These are phyloP conservation scores for Aegilops longissima DNA, from an alignment of 176 grass and related monocot genomes.

Conservation along the genomic window DNA sequence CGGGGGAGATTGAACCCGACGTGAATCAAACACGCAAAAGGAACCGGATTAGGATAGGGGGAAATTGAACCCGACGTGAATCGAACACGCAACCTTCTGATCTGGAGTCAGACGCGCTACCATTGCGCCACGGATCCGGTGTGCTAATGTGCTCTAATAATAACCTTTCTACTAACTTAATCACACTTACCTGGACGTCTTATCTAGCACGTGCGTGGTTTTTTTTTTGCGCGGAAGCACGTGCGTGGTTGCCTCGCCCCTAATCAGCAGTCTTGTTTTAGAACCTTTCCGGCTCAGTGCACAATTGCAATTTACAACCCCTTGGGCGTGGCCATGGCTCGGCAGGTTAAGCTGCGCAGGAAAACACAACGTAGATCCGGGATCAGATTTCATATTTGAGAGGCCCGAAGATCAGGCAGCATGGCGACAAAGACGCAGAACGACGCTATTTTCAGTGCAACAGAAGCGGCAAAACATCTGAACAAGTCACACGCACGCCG, in stretches of 20 bases:
- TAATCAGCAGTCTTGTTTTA: too few species aligned
- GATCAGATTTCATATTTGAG: background rate
- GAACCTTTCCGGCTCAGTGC: too few species aligned
- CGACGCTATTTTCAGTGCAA: background rate
- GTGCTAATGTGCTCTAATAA: too few species aligned
- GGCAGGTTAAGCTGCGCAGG: background rate
- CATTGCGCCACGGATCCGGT: slow-evolving; percentile 45
- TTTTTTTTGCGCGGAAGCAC: too few species aligned
- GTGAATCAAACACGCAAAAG: slow-evolving; percentile 97
- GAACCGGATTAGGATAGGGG: background rate
- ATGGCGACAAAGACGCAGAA: background rate
- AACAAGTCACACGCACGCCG: background rate
- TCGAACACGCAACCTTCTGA: slow-evolving; percentile 99
- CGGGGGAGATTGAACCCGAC: slow-evolving; percentile 82
- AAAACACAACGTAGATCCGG: background rate
- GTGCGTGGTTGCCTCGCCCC: too few species aligned
- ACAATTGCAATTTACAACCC: background rate
- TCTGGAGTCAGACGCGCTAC: slow-evolving; percentile 99
- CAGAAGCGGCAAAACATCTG: background rate
- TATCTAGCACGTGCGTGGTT: too few species aligned
- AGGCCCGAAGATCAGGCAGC: background rate
- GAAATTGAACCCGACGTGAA: slow-evolving; percentile 96
- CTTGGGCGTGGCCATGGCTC: background rate
- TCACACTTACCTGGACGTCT: too few species aligned
- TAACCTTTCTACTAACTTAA: fast-evolving